phyloP scores from a whole-genome alignment of 805 yeast species.

The Zygotorulaspora chibaensis region DNA sequence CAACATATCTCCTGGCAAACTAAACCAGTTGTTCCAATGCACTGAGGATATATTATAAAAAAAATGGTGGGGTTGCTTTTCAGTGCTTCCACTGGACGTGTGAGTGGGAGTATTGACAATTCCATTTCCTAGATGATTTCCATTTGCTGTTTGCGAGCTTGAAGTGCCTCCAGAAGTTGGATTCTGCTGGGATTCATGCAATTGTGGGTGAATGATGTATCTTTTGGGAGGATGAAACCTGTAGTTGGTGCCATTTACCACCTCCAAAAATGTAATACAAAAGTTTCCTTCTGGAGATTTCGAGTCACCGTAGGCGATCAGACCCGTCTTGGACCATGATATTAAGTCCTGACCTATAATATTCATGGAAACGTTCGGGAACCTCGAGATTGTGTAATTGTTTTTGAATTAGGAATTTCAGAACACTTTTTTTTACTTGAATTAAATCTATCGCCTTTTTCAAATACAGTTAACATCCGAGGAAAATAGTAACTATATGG shows the following conservation, averaged over 20 bases:
- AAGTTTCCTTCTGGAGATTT: conserved; percentile 39
- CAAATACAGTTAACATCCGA: no score
- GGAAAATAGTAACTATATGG: no score
- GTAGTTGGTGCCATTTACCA: conserved; percentile 76
- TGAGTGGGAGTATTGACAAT: conserved; percentile 14
- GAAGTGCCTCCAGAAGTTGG: conserved; percentile 4
- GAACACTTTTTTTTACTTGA: no score
- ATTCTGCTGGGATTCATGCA: conserved; percentile 21
- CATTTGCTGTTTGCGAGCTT: conserved; percentile 15
- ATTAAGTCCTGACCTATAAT: conserved; percentile 31
- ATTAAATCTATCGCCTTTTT: no score
- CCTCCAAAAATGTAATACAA: conserved; percentile 62
- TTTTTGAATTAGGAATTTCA: no score
- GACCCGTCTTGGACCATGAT: conserved; percentile 83
- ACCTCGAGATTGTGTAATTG: neutral
- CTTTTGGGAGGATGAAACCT: conserved; percentile 49
- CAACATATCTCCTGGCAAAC: conserved; percentile 63
- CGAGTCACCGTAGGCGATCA: conserved; percentile 64
- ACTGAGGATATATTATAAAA: conserved; percentile 43
- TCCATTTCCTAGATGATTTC: conserved; percentile 8
- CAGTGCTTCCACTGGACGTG: conserved; percentile 10
- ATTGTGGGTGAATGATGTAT: conserved; percentile 32
- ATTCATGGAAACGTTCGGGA: conserved; percentile 9
- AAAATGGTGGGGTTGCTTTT: conserved; percentile 23
- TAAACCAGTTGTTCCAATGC: conserved; percentile 61